These are phyloP conservation scores for Pelargonium citronellum DNA, from an alignment of 441 rosid species.

Conservation along the genomic window DNA sequence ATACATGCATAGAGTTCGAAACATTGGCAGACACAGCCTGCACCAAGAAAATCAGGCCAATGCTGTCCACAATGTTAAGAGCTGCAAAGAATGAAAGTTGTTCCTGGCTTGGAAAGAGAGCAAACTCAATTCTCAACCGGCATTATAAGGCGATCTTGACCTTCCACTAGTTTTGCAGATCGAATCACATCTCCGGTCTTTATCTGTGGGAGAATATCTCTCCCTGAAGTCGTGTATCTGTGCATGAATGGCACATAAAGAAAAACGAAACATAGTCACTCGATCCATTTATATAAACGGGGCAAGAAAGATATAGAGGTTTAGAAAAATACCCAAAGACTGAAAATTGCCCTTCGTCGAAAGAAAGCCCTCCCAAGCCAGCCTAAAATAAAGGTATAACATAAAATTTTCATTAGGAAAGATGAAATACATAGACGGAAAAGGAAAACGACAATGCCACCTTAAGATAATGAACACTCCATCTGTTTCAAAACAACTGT, in stretches of 20 bases:
- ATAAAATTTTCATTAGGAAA: neutral
- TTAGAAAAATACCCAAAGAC: slow-evolving; percentile 63
- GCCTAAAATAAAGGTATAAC: slow-evolving; percentile 37
- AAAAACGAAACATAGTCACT: slow-evolving; percentile 2
- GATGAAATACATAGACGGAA: neutral
- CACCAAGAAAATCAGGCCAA: slow-evolving; percentile 21
- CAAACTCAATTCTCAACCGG: slow-evolving; percentile 41
- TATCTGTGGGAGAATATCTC: slow-evolving; percentile 71
- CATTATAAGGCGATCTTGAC: slow-evolving; percentile 68
- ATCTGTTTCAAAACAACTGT: neutral
- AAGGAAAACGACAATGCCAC: neutral
- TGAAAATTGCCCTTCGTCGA: slow-evolving; percentile 92
- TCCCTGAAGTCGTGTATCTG: slow-evolving; percentile 75
- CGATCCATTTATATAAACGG: neutral
- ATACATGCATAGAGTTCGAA: no score
- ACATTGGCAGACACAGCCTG: slow-evolving; percentile 1
- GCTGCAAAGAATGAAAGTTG: slow-evolving; percentile 9
- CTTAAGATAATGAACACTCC: neutral
- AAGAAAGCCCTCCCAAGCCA: slow-evolving; percentile 86
- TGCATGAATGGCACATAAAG: neutral
- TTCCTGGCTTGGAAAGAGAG: neutral
- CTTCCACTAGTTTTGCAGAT: slow-evolving; percentile 68
- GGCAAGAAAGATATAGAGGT: neutral
- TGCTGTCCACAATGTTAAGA: slow-evolving; percentile 7
- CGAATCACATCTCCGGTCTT: slow-evolving; percentile 72